Conservation (phyloP, 75 land plant genomes). For the Selaginella moellendorffii region DNA sequence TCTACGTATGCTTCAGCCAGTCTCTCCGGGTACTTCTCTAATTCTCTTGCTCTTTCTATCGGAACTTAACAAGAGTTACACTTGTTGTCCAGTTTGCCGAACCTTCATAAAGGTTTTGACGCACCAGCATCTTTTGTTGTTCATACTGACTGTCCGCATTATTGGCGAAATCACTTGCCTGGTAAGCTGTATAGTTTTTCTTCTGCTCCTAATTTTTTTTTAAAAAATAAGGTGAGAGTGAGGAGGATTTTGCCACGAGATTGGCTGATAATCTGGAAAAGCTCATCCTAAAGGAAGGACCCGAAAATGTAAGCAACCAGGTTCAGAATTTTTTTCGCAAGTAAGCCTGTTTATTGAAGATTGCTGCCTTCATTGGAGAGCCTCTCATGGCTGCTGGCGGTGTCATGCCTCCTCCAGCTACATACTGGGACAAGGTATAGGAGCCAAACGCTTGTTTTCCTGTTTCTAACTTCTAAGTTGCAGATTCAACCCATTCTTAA, state of each 20-base stretch:
- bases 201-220: neutral
- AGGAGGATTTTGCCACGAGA: constrained; percentile 89
- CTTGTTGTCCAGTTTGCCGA: constrained; percentile 39
- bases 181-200: constrained; percentile 31
- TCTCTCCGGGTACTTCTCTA: constrained; percentile 65
- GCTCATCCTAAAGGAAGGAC: constrained; percentile 87
- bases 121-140: constrained; percentile 81
- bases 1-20: constrained; percentile 88
- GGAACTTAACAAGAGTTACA: neutral
- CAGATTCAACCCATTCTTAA: constrained; percentile 88
- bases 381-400: constrained; percentile 99
- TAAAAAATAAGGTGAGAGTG: constrained; percentile 55
- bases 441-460: neutral
- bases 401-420: constrained; percentile 84
- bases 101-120: constrained; percentile 85
- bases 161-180: constrained; percentile 88
- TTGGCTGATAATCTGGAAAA: constrained; percentile 85
- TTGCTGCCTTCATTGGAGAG: constrained; percentile 98
- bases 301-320: constrained; percentile 59
- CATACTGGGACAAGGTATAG: constrained; percentile 91
- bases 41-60: neutral
- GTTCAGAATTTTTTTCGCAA: neutral
- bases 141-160: constrained; percentile 97
- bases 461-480: constrained; percentile 2
- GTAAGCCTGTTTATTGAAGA: too few relatives aligned